Evolutionary conservation across 2,329 filamentous ascomycete species (phyloP), one percentile per base, ranked within the genome.

Genomic region (Echinosphaeria canescens): DNA sequence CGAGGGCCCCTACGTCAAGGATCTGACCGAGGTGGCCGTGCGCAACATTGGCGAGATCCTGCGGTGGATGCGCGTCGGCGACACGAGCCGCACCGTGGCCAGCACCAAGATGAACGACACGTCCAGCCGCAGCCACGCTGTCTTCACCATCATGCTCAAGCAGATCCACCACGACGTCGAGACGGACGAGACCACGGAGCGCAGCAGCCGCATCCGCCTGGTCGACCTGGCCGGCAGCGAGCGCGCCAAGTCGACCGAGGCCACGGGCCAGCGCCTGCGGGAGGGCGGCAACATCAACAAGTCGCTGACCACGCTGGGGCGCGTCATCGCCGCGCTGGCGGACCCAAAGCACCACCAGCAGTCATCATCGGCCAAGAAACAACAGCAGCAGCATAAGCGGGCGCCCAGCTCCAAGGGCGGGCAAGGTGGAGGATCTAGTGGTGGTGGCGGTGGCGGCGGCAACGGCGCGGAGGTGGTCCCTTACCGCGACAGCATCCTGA

Each of bases 41-140:
- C 75, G 79, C 43, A 84, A 69, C 48, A 79, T 88, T 41, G 56
- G 65, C 27, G 88, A 98, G 46, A 81, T 98, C 34, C 61, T 91
- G 49, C 73, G 78, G 22, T 73, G 79, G 50, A 93, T 98, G 82
- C 79, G 75, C 40, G 67, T 72, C 41, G 88, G 88, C 30, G 88
- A 98, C 47, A 56, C 64, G 35, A 92, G 78, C 30, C 73, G 88
- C 25, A 95, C 88, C 1, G 75, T 69, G 13, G 88, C 88, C 10
- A 82, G 79, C 43, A 98, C 88, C 31, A 95, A 93, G 54, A 98
- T 98, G 88, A 98, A 98, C 50, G 88, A 98, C 49, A 95, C 85
- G 3, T 91, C 81, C 28, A 92, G 81, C 34, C 78, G 88, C 46
- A 92, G 82, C 35, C 88, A 98, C 44, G 82, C 88, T 6, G 88